Percentiles rank a stretch among this genome's conserved stretches.
phyloP scores from a whole-genome alignment of 768 basidiomycete genomes.

The Strobilomyces echinocephalus region DNA sequence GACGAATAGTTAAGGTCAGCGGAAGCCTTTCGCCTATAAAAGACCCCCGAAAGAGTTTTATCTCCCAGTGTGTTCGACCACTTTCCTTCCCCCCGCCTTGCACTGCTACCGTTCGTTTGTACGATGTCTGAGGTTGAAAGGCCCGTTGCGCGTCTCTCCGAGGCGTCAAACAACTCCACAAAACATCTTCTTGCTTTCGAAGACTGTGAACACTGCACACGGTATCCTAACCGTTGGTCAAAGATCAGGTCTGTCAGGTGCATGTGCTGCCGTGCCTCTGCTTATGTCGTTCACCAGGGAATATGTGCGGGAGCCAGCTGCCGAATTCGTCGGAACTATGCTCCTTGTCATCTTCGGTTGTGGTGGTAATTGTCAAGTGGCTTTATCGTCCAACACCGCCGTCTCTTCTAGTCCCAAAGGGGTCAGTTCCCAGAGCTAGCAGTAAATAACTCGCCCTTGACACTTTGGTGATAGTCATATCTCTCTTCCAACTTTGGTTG shows the following conservation, averaged over 20 bases:
- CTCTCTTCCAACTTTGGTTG: conserved; percentile 29
- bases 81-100: background rate
- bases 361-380: conserved; percentile 54
- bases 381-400: conserved; percentile 41
- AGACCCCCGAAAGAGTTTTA: background rate
- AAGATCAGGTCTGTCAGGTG: conserved; percentile 41
- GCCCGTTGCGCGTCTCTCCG: conserved; percentile 16
- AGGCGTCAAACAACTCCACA: conserved; percentile 10
- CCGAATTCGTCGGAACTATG: conserved; percentile 59
- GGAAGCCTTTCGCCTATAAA: conserved; percentile 20
- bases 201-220: conserved; percentile 33
- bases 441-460: background rate
- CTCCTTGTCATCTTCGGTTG: conserved; percentile 57
- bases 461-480: conserved; percentile 11
- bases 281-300: conserved; percentile 30
- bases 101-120: background rate
- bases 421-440: conserved; percentile 35
- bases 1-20: background rate
- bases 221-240: conserved; percentile 52
- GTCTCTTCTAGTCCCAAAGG: conserved; percentile 51
- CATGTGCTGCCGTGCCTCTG: background rate
- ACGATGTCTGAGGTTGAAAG: conserved; percentile 23
- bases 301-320: conserved; percentile 52
- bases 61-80: background rate
- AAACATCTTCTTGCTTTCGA: conserved; percentile 13